Base-by-base conservation (phyloP, 495 filamentous ascomycete species). In the Lasiosphaeria ovina region DNA sequence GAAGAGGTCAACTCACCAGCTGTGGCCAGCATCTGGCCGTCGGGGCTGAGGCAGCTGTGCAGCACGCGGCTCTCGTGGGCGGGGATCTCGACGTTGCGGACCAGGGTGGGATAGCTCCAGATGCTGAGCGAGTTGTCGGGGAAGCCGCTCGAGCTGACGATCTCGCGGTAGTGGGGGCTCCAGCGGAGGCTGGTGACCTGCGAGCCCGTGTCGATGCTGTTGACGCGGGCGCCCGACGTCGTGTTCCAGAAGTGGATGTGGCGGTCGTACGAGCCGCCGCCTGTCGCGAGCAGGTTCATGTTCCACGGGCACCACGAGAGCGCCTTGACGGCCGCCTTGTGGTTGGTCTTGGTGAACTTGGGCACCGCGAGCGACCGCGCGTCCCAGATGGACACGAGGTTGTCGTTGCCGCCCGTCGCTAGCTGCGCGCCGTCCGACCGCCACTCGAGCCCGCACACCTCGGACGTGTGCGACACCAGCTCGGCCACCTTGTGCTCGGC, bases 161-260 rank as follows among this genome's bases (percentile, higher is more conserved):
- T 95, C 80, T 99, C 94, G 61, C 93, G 91, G 82, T 99, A 96
- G 74, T 90, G 87, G 57, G 92, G 90, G 79, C 88, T 92, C 95
- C 95, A 99, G 57, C 92, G 86, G 35, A 99, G 83, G 62, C 88
- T 91, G 63, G 94, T 99, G 36, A 99, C 94, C 74, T 98, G 94
- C 33, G 91, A 95, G 51, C 94, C 95, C 17, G 94, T 97, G 70
- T 97, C 93, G 76, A 99, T 97, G 82, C 90, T 94, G 85, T 99
- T 99, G 74, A 93, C 93, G 56, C 94, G 88, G 33, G 94, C 94
- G 59, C 94, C 94, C 7, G 94, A 95, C 14, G 94, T 98, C 51
- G 90, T 91, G 81, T 99, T 99, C 94, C 94, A 99, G 85, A 98
- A 99, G 77, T 98, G 95, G 73, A 99, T 99, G 77, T 97, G 89